Base-by-base conservation (phyloP, 2,329 filamentous ascomycete species). In the Chrysosphaeria jannelii region DNA sequence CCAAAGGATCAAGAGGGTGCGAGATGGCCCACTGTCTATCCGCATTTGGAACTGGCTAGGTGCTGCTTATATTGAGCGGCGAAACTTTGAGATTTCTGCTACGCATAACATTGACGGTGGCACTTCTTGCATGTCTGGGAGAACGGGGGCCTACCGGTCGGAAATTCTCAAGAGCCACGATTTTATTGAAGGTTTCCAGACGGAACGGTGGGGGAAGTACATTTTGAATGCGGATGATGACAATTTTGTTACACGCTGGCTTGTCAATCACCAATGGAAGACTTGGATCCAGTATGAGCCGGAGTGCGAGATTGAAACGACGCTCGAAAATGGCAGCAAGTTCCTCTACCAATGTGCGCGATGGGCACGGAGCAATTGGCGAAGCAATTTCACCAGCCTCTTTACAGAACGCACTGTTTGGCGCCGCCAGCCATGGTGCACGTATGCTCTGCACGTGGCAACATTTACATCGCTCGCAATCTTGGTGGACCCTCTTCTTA, bases 281-380 rank as follows among this genome's bases (percentile, higher is more conserved):
- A 91, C 79, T 12, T 81, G 74, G 54, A 72, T 91, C 43, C 81
- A 93, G 48, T 90, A 90, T 47, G 69, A 90, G 42, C 62, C 58
- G 22, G 75, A 88, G 39, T 88, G 75, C 36, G 74, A 88, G 45
- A 69, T 93, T 29, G 67, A 85, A 48, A 93, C 81, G 13, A 91
- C 79, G 3, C 55, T 93, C 19, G 81, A 91, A 44, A 72, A 81
- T 41, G 70, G 79, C 39, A 51, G 57, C 27, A 88, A 79, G 39
- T 93, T 89, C 39, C 51, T 93, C 31, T 81, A 75, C 40, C 81
- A 93, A 46, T 93, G 81, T 45, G 63, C 81, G 22, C 62, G 81
- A 22, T 93, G 81, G 81, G 78, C 85, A 20, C 66, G 81, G 37
- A 91, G 79, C 53, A 93, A 93, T 46, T 93, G 81, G 81, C 60